A percentile compares a stretch with the other conserved stretches of the same genome.
phyloP scores from a whole-genome alignment of 371 early-diverging fungal genomes.

The Globomyces sp. region DNA sequence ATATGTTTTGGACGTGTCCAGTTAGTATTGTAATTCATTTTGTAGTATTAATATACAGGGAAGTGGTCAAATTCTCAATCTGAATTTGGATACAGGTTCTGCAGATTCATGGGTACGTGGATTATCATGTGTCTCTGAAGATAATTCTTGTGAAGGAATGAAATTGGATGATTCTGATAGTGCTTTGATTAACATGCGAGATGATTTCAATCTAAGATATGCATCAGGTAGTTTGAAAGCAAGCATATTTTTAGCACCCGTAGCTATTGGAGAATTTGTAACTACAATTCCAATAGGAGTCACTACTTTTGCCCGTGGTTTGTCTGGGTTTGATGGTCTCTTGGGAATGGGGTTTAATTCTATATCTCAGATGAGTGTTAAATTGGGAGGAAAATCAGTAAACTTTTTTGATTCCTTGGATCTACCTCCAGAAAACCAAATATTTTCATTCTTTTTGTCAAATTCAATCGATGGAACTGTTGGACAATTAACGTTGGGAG shows the following conservation, averaged over 20 bases:
- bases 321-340: constrained; percentile 25
- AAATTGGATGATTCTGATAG: constrained; percentile 19
- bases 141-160: constrained; percentile 22
- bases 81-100: constrained; percentile 29
- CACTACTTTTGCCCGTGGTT: constrained; percentile 22
- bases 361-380: constrained; percentile 20
- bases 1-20: no score
- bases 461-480: constrained; percentile 25
- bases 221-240: constrained; percentile 27
- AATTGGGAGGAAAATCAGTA: not conserved
- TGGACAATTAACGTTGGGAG: constrained; percentile 65
- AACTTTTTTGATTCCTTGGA: constrained; percentile 10
- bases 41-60: not conserved
- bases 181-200: constrained; percentile 9
- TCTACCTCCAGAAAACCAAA: constrained; percentile 14
- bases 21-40: no score
- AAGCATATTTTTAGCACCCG: constrained; percentile 27
- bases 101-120: constrained; percentile 32
- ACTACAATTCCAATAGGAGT: constrained; percentile 25
- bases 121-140: constrained; percentile 21
- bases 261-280: constrained; percentile 20
- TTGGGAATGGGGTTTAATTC: constrained; percentile 29
- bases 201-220: constrained; percentile 16
- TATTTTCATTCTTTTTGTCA: constrained; percentile 32
- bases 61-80: constrained; percentile 14